Evolutionary conservation across 257 asterid species (phyloP), one percentile per base, ranked within the genome.

Genomic region (Orobanche coerulescens): DNA sequence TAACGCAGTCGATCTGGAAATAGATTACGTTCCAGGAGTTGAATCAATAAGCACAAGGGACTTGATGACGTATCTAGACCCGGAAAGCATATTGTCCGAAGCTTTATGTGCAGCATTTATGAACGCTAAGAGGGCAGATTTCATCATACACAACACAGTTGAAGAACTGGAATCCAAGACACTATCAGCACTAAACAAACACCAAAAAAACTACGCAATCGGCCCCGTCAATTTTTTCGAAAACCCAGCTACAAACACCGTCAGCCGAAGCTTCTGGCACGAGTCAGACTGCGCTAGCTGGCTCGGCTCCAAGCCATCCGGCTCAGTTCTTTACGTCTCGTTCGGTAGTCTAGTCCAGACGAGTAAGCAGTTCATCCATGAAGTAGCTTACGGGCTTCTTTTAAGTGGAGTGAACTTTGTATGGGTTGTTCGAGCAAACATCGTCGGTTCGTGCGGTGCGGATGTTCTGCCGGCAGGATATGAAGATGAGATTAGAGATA

Each of bases 21-120:
- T 81, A 48, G 65, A 75, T 13, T 84, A 84, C 44, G 52, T 84
- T 9, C 88, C 93, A 3, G 88, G 88, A 19, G 78, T 84, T 5
- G 15, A 71, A n/a, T 70, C 83, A 11, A 73, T 84, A 24, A 72
- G 69, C 54, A 75, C 82, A 24, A 72, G 54, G 11, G 89, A 82
- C 57, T 33, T 81, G 49, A 56, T 66, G 75, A 65, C 83, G 0
- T 75, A 61, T 59, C 68, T 82, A 3, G 50, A 43, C 6, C 68
- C 58, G 25, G 76, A 67, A 26, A 37, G 53, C 44, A 11, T 61
- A 58, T 18, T 61, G 24, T 73, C 65, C 43, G 24, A 72, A 24
- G 50, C 69, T 3, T 39, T 76, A 23, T 64, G 12, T 71, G 64
- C 33, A 19, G 71, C 80, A 3, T 76, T 85, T 18, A 43, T 52